These are phyloP conservation scores for Byssoonygena ceratinophila DNA, from an alignment of 2,329 filamentous ascomycete genomes.

Conservation along the genomic window DNA sequence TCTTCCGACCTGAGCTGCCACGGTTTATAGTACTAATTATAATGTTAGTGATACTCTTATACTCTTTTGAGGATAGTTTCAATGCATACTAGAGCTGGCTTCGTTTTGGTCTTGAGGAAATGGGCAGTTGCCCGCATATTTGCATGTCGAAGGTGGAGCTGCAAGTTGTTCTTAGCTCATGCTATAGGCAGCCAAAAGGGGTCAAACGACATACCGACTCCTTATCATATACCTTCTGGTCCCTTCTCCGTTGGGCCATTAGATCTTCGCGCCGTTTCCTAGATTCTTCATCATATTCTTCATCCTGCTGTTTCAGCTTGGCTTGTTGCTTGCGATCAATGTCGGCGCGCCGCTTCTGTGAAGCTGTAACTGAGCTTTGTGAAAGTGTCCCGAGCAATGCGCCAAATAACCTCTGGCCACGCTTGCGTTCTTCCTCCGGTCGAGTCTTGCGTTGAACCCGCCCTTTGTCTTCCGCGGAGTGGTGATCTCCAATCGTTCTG, in stretches of 20 bases:
- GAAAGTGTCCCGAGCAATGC: constrained; percentile 67
- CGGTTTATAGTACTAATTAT: constrained; percentile 68
- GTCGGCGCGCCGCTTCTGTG: constrained; percentile 60
- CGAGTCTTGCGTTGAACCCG: constrained; percentile 23
- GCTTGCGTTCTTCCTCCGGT: constrained; percentile 66
- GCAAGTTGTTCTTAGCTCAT: constrained; percentile 16
- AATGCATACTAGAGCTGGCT: constrained; percentile 61
- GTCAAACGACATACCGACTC: constrained; percentile 51
- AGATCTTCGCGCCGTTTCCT: constrained; percentile 56
- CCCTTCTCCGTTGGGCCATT: constrained; percentile 49
- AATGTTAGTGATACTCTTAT: constrained; percentile 3
- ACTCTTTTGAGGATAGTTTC: background rate
- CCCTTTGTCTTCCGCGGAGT: constrained; percentile 7
- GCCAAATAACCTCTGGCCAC: constrained; percentile 77
- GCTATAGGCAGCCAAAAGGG: background rate
- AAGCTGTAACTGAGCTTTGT: constrained; percentile 54
- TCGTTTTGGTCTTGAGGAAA: constrained; percentile 59
- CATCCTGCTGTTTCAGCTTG: constrained; percentile 60
- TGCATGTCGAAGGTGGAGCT: constrained; percentile 67
- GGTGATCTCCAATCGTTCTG: background rate
- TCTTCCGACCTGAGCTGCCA: constrained; percentile 63
- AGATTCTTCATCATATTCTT: constrained; percentile 58
- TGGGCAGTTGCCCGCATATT: constrained; percentile 61
- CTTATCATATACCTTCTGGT: constrained; percentile 67
- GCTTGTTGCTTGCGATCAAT: constrained; percentile 74